Conservation (phyloP, 768 basidiomycete species). For the Porphyrellus cyaneotinctus region DNA sequence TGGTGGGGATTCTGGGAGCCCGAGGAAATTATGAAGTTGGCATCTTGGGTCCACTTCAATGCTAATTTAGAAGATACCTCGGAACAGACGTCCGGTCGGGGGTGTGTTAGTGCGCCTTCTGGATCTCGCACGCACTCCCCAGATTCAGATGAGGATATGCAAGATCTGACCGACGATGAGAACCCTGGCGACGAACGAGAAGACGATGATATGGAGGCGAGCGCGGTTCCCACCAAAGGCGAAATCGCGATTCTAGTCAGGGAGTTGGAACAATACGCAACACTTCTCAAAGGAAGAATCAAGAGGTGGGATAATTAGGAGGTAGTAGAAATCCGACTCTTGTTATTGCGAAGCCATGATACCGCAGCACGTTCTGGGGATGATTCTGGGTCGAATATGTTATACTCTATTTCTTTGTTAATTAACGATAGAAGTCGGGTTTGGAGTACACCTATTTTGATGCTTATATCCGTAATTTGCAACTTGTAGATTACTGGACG, state of each 20-base stretch:
- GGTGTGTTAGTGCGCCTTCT: neutral
- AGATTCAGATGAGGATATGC: conserved; percentile 21
- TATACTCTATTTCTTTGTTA: conserved; percentile 27
- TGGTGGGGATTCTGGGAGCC: conserved; percentile 80
- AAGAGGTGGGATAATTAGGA: conserved; percentile 19
- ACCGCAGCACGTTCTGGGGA: conserved; percentile 10
- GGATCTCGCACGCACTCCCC: neutral
- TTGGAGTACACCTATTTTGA: conserved; percentile 9
- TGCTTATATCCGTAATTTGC: conserved; percentile 11
- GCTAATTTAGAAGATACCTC: conserved; percentile 35
- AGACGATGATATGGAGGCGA: neutral
- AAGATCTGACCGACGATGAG: conserved; percentile 10
- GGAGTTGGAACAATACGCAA: conserved; percentile 56
- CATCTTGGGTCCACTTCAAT: conserved; percentile 59
- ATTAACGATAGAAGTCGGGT: conserved; percentile 17
- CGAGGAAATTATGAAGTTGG: conserved; percentile 58
- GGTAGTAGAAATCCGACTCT: conserved; percentile 14
- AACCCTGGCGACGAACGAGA: conserved; percentile 2
- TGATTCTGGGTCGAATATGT: conserved; percentile 10
- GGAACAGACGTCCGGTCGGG: conserved; percentile 11
- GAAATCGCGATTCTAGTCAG: conserved; percentile 47
- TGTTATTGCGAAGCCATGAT: neutral
- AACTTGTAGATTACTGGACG: conserved; percentile 7
- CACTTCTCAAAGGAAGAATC: conserved; percentile 55
- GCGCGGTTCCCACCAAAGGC: conserved; percentile 20